Percentiles rank a stretch among this genome's conserved stretches.
phyloP scores from a whole-genome alignment of 2,329 filamentous ascomycete species.

The Madurella fahalii region DNA sequence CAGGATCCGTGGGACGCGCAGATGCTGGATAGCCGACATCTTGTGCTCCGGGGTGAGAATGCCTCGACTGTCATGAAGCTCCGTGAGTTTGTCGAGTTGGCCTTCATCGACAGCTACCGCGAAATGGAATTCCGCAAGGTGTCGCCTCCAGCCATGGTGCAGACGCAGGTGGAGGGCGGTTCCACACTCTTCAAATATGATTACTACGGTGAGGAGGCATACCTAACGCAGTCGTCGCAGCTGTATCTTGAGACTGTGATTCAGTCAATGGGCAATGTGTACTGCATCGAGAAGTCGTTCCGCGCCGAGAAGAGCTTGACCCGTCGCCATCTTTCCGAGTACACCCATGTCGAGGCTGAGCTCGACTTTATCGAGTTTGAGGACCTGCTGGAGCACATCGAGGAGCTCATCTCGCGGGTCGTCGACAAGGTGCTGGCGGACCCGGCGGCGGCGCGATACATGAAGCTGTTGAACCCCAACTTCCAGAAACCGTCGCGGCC shows the following conservation, averaged over 20 bases:
- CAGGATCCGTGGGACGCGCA: constrained; percentile 56
- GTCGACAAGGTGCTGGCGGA: constrained; percentile 74
- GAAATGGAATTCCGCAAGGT: constrained; percentile 78
- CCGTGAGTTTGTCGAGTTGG: constrained; percentile 72
- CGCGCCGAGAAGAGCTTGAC: constrained; percentile 95
- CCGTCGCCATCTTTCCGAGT: constrained; percentile 89
- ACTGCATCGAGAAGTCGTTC: constrained; percentile 98
- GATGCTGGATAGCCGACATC: constrained; percentile 75
- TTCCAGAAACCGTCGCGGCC: constrained; percentile 79
- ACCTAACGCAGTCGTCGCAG: constrained; percentile 94
- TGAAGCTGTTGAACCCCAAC: constrained; percentile 85
- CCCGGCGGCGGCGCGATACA: constrained; percentile 63
- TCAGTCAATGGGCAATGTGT: constrained; percentile 87
- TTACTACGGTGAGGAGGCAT: constrained; percentile 67
- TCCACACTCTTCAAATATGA: constrained; percentile 81
- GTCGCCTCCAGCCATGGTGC: constrained; percentile 83
- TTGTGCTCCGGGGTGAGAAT: constrained; percentile 79
- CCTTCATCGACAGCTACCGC: constrained; percentile 75
- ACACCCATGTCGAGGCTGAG: constrained; percentile 94
- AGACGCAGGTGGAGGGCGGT: constrained; percentile 92
- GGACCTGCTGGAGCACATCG: constrained; percentile 82
- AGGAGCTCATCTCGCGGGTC: constrained; percentile 81
- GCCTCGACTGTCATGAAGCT: constrained; percentile 85
- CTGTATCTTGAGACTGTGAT: constrained; percentile 95
- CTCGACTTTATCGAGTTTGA: constrained; percentile 93